Evolutionary conservation across 169 alveolate species (phyloP).

Genomic region (Eimeria falciformis): DNA sequence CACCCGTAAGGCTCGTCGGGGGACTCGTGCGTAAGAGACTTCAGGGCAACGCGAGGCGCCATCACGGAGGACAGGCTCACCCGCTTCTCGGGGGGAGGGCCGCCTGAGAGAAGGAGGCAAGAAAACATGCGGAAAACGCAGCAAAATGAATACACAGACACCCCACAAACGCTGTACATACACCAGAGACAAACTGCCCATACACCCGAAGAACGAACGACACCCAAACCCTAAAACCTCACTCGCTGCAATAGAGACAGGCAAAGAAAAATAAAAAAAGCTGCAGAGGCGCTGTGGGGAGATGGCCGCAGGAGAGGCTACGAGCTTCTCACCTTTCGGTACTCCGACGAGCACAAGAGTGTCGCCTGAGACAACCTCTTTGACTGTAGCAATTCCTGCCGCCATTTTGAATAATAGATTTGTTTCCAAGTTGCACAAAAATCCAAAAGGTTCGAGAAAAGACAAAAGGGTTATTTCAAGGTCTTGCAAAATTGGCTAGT

Average conservation of each 20-base stretch:
- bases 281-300: neutral
- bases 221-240: too few relatives aligned
- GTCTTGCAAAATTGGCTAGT: too few relatives aligned
- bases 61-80: slow-evolving; percentile 36
- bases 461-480: too few relatives aligned
- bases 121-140: neutral
- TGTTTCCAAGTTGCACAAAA: too few relatives aligned
- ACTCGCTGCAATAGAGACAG: too few relatives aligned
- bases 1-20: slow-evolving; percentile 77
- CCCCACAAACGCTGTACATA: too few relatives aligned
- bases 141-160: too few relatives aligned
- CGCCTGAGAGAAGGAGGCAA: slow-evolving; percentile 28
- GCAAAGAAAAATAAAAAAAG: too few relatives aligned
- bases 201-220: too few relatives aligned
- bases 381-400: slow-evolving; percentile 66
- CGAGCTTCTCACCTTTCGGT: slow-evolving; percentile 60
- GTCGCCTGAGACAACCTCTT: slow-evolving; percentile 78
- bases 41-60: slow-evolving; percentile 73
- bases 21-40: slow-evolving; percentile 48
- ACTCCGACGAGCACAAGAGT: slow-evolving; percentile 72
- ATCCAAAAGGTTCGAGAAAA: too few relatives aligned
- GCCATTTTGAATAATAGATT: too few relatives aligned
- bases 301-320: neutral
- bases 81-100: slow-evolving; percentile 75
- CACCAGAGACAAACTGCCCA: too few relatives aligned